Evolutionary conservation across 2,329 filamentous ascomycete species (phyloP).

Genomic region (Venturia aucupariae): DNA sequence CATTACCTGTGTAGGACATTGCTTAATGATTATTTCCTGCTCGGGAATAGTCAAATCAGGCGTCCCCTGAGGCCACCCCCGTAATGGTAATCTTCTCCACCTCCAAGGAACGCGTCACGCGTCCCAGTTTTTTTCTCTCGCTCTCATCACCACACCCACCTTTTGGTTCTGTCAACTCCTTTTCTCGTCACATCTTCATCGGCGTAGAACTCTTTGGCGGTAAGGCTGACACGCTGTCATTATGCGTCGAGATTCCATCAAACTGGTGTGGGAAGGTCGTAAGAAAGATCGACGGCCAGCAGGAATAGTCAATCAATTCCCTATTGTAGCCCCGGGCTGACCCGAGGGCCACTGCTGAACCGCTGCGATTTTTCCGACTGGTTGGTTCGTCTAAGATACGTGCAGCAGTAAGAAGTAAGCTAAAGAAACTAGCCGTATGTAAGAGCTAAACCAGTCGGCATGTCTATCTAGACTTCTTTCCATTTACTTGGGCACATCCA

Average conservation of each 20-base stretch:
- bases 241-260: neutral
- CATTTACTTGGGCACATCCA: neutral
- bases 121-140: neutral
- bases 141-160: neutral
- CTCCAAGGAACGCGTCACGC: neutral
- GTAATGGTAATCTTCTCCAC: neutral
- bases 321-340: neutral
- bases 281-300: neutral
- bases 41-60: neutral
- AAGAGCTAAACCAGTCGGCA: neutral
- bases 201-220: neutral
- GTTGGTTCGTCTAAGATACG: neutral
- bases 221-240: neutral
- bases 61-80: neutral
- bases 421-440: neutral
- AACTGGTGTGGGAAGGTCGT: neutral
- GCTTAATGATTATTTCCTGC: neutral
- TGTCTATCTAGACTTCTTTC: neutral
- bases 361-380: neutral
- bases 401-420: neutral
- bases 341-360: neutral
- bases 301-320: neutral
- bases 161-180: no score
- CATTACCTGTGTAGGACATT: no score
- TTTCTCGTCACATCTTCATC: neutral